Conservation (phyloP, 805 yeast species). For the Diddensiella caesifluorescens region DNA sequence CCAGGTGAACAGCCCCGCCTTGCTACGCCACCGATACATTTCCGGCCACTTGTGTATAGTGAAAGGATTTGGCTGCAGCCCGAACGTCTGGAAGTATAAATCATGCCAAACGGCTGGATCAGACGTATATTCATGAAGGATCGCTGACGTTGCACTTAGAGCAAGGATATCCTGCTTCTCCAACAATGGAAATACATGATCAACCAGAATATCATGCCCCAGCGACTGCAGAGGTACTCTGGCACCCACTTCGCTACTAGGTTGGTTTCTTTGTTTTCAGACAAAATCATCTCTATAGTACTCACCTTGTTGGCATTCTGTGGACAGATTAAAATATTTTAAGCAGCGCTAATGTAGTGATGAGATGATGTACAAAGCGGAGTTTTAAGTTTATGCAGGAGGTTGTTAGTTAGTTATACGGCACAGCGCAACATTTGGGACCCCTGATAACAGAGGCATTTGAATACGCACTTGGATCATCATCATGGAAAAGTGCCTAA, state of each 20-base stretch:
- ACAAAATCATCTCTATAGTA: too few relatives aligned
- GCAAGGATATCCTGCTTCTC: slow-evolving; percentile 36
- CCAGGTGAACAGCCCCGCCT: slow-evolving; percentile 48
- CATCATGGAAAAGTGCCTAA: too few relatives aligned
- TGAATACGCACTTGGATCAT: too few relatives aligned
- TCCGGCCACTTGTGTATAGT: slow-evolving; percentile 46
- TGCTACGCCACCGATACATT: slow-evolving; percentile 38
- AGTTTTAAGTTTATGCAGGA: too few relatives aligned
- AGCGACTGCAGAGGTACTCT: slow-evolving; percentile 10
- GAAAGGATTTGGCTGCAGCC: slow-evolving; percentile 40
- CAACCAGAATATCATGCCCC: slow-evolving; percentile 22
- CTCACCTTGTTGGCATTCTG: too few relatives aligned
- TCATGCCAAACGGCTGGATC: slow-evolving; percentile 43
- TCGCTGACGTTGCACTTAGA: slow-evolving; percentile 38
- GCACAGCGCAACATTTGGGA: too few relatives aligned
- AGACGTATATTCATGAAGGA: slow-evolving; percentile 34
- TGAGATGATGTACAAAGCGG: too few relatives aligned
- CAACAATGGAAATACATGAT: slow-evolving; percentile 22
- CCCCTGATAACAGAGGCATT: too few relatives aligned
- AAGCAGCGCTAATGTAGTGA: too few relatives aligned
- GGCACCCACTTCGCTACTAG: too few relatives aligned
- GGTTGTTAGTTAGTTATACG: too few relatives aligned
- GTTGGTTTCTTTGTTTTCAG: neutral
- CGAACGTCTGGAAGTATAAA: slow-evolving; percentile 43
- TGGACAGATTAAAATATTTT: too few relatives aligned